Conservation (phyloP, 2,329 filamentous ascomycete genomes). For the Emergomyces africanus region DNA sequence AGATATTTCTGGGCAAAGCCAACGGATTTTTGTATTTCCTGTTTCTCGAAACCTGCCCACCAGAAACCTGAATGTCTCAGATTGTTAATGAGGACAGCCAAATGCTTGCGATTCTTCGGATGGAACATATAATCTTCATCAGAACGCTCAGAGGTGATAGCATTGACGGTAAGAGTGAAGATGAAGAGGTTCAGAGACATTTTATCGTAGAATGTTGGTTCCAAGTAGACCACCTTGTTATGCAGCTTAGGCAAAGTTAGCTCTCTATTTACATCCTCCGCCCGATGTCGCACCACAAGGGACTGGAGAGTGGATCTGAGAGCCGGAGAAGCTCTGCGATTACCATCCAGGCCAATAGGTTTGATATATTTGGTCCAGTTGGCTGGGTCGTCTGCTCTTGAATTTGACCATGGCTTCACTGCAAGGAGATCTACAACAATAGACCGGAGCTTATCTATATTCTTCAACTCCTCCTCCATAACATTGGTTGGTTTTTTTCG, state of each 20-base stretch:
- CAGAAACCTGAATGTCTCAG: conserved; percentile 77
- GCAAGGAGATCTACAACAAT: conserved; percentile 60
- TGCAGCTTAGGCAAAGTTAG: conserved; percentile 56
- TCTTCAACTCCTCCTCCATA: conserved; percentile 44
- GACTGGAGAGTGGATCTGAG: conserved; percentile 60
- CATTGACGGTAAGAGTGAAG: conserved; percentile 72
- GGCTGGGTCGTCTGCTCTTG: conserved; percentile 42
- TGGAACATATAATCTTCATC: conserved; percentile 88
- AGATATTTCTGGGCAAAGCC: conserved; percentile 58
- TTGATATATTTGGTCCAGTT: conserved; percentile 66
- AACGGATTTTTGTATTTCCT: conserved; percentile 50
- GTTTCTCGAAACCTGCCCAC: conserved; percentile 58
- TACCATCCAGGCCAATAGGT: conserved; percentile 44
- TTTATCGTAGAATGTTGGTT: conserved; percentile 76
- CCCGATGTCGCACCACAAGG: conserved; percentile 67
- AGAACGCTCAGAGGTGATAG: conserved; percentile 71
- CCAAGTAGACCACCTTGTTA: conserved; percentile 58
- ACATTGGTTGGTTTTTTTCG: conserved; percentile 29
- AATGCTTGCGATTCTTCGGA: conserved; percentile 51
- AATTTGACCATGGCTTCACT: conserved; percentile 66
- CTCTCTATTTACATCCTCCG: conserved; percentile 54
- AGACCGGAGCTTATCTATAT: conserved; percentile 53
- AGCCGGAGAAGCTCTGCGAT: conserved; percentile 28
- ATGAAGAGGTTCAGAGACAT: conserved; percentile 74
- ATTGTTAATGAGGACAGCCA: conserved; percentile 61